These are phyloP conservation scores for Myrmaecium sp. DNA, from an alignment of 2,329 filamentous ascomycete genomes.

Conservation along the genomic window DNA sequence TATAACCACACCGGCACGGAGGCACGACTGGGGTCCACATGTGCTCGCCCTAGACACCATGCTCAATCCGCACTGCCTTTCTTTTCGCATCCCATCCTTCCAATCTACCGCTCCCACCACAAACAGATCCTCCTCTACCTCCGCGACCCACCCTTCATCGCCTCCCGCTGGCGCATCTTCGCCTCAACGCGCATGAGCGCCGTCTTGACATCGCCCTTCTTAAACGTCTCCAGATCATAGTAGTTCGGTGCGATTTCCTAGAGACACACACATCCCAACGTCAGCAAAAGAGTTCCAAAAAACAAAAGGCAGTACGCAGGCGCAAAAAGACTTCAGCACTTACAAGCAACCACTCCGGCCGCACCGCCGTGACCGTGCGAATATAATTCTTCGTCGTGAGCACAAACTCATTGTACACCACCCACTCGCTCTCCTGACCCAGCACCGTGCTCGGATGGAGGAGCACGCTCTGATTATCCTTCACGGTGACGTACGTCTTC, in stretches of 20 bases:
- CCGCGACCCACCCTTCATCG: conserved; percentile 28
- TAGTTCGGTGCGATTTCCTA: conserved; percentile 88
- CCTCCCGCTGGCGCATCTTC: conserved; percentile 37
- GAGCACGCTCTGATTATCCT: conserved; percentile 87
- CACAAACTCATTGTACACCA: conserved; percentile 96
- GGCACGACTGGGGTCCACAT: too few species aligned
- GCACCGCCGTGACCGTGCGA: conserved; percentile 77
- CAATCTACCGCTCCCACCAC: background rate
- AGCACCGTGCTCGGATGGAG: conserved; percentile 89
- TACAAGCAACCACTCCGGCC: conserved; percentile 87
- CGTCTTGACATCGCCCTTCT: conserved; percentile 70
- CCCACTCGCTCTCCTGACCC: conserved; percentile 81
- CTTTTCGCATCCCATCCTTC: too few species aligned
- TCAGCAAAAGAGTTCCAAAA: background rate
- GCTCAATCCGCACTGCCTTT: too few species aligned
- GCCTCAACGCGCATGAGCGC: conserved; percentile 37
- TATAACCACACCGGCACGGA: too few species aligned
- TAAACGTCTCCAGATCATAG: conserved; percentile 72
- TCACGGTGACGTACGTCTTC: conserved; percentile 89
- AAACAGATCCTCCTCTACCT: conserved; percentile 1
- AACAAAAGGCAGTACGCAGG: background rate
- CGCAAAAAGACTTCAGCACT: conserved; percentile 24
- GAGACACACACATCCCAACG: background rate
- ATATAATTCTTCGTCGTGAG: conserved; percentile 98
- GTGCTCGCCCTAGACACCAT: too few species aligned